These are phyloP conservation scores for Amaranthus cruentus DNA, from an alignment of 148 eudicot genomes.

Conservation along the genomic window DNA sequence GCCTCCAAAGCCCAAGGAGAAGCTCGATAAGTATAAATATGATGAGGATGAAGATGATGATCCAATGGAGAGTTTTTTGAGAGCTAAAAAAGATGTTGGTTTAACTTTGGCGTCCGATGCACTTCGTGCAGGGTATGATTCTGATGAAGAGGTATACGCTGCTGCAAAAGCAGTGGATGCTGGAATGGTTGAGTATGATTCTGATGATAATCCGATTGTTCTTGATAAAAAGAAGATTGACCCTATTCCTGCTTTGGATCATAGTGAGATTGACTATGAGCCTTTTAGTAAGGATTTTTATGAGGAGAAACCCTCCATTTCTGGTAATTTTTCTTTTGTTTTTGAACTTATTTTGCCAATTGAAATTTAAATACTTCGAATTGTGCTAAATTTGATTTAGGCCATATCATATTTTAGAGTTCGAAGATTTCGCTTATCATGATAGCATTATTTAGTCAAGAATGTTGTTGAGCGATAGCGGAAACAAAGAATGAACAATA, in stretches of 20 bases:
- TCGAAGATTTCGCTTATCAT: too few species aligned
- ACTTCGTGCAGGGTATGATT: slow-evolving; percentile 77
- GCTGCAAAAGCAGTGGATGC: slow-evolving; percentile 99
- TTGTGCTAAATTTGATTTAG: not conserved
- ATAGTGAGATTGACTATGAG: slow-evolving; percentile 65
- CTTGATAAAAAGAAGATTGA: slow-evolving; percentile 88
- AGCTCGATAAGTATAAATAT: slow-evolving; percentile 69
- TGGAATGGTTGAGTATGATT: slow-evolving; percentile 86
- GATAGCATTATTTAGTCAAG: too few species aligned
- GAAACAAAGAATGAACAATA: too few species aligned
- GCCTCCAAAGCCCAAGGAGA: slow-evolving; percentile 58
- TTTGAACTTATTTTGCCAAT: not conserved
- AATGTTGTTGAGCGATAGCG: too few species aligned
- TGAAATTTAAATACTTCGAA: not conserved
- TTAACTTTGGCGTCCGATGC: slow-evolving; percentile 80
- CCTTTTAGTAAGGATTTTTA: slow-evolving; percentile 86
- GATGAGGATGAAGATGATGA: slow-evolving; percentile 90
- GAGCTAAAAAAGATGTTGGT: slow-evolving; percentile 84
- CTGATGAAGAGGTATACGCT: slow-evolving; percentile 98
- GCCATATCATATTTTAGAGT: too few species aligned
- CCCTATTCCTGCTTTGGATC: slow-evolving; percentile 85
- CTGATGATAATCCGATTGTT: slow-evolving; percentile 86
- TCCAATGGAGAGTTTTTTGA: slow-evolving; percentile 80
- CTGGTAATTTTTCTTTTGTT: slow-evolving; percentile 35
- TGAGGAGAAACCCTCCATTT: slow-evolving; percentile 79